Evolutionary conservation across 257 asterid genomes (phyloP).

Genomic region (Solanum paucissectum): DNA sequence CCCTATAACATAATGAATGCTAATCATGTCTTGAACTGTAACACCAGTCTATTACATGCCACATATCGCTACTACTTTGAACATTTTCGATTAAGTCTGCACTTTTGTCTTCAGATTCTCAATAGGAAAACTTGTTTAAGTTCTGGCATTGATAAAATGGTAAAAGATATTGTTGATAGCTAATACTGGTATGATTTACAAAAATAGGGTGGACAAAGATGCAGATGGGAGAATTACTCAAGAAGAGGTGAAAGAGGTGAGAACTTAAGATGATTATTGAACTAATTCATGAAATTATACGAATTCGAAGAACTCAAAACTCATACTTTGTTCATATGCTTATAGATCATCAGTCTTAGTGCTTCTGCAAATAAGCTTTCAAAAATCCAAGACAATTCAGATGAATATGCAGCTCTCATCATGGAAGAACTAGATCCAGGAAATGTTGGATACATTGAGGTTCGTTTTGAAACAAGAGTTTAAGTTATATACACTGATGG

Average conservation of each 20-base stretch:
- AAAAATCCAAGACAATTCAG: conserved; percentile 5
- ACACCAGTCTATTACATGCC: not conserved
- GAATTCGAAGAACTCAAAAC: not conserved
- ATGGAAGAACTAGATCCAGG: conserved; percentile 13
- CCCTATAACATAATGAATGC: not conserved
- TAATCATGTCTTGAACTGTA: not conserved
- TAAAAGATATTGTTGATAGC: not conserved
- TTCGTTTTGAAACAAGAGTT: not conserved
- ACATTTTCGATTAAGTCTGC: not conserved
- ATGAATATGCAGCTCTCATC: conserved; percentile 13
- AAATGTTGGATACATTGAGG: conserved; percentile 7
- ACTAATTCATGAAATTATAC: not conserved
- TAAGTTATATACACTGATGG: not conserved
- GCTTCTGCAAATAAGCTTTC: conserved; percentile 8
- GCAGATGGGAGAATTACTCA: conserved; percentile 23
- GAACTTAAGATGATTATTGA: not conserved
- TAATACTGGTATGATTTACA: not conserved
- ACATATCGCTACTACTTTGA: not conserved
- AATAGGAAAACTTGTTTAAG: not conserved
- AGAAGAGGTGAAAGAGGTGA: conserved; percentile 15
- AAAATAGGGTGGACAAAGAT: conserved; percentile 11
- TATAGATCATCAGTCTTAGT: conserved; percentile 1
- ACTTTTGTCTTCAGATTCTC: not conserved
- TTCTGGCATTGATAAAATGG: not conserved
- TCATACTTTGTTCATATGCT: not conserved